phyloP scores from a whole-genome alignment of 148 eudicot genomes.

The Cornus florida region DNA sequence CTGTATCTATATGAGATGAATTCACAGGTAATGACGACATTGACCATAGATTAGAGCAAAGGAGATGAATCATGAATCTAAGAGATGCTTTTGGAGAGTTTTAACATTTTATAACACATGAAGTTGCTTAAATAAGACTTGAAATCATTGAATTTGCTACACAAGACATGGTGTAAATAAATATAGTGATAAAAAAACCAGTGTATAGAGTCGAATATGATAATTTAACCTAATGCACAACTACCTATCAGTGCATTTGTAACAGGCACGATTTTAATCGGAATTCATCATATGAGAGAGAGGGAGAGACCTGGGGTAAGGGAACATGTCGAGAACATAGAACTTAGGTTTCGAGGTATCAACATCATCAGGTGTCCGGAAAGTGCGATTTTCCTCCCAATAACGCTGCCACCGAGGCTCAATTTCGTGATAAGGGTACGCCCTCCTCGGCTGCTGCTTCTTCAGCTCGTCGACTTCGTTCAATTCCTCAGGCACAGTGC shows the following conservation, averaged over 20 bases:
- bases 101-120: neutral
- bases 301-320: slow-evolving; percentile 77
- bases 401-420: slow-evolving; percentile 82
- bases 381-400: slow-evolving; percentile 88
- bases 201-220: no score
- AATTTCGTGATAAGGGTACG: slow-evolving; percentile 80
- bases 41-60: neutral
- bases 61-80: no score
- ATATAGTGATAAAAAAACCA: no score
- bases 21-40: no score
- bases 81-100: neutral
- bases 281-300: neutral
- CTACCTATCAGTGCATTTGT: no score
- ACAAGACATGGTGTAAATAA: neutral
- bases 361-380: slow-evolving; percentile 80
- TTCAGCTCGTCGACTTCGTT: neutral
- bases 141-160: neutral
- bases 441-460: slow-evolving; percentile 39
- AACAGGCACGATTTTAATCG: no score
- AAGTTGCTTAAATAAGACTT: neutral
- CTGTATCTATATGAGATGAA: no score
- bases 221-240: no score
- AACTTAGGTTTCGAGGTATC: slow-evolving; percentile 90
- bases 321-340: slow-evolving; percentile 99
- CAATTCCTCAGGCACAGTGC: slow-evolving; percentile 2